These are phyloP conservation scores for Leccinum boreale DNA, from an alignment of 768 basidiomycete genomes.

Conservation along the genomic window DNA sequence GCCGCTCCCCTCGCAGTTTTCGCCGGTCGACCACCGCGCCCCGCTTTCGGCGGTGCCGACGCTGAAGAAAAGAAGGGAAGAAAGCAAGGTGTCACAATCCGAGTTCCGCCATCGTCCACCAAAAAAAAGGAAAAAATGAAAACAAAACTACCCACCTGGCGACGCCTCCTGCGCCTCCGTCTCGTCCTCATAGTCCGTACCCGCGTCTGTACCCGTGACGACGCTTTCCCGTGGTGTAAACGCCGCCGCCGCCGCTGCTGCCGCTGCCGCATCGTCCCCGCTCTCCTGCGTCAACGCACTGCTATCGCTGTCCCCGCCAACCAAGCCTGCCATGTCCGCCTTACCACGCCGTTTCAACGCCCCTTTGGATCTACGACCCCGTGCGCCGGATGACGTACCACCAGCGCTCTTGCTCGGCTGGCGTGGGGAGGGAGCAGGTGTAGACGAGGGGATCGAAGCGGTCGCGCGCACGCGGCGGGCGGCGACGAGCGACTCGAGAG, in stretches of 20 bases:
- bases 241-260: conserved; percentile 9
- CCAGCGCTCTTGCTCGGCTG: conserved; percentile 27
- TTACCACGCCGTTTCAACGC: conserved; percentile 46
- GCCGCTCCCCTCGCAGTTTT: conserved; percentile 26
- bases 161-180: conserved; percentile 60
- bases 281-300: conserved; percentile 83
- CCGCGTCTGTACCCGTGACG: conserved; percentile 67
- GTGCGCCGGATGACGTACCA: neutral
- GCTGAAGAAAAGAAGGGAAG: conserved; percentile 5
- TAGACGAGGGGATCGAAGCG: conserved; percentile 49
- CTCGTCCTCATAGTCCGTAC: conserved; percentile 72
- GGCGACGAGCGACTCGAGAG: conserved; percentile 57
- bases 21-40: conserved; percentile 26
- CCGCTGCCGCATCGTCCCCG: conserved; percentile 53
- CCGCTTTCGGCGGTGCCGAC: conserved; percentile 17
- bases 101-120: neutral
- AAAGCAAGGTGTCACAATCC: conserved; percentile 12
- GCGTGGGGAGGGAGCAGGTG: conserved; percentile 55
- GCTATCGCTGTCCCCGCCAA: conserved; percentile 80
- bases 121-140: neutral
- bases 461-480: conserved; percentile 62
- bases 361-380: conserved; percentile 35
- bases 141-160: conserved; percentile 43
- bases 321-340: conserved; percentile 66
- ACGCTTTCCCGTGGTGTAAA: conserved; percentile 65